These are phyloP conservation scores for Penicillium bovifimosum DNA, from an alignment of 495 filamentous ascomycete genomes.

Conservation along the genomic window DNA sequence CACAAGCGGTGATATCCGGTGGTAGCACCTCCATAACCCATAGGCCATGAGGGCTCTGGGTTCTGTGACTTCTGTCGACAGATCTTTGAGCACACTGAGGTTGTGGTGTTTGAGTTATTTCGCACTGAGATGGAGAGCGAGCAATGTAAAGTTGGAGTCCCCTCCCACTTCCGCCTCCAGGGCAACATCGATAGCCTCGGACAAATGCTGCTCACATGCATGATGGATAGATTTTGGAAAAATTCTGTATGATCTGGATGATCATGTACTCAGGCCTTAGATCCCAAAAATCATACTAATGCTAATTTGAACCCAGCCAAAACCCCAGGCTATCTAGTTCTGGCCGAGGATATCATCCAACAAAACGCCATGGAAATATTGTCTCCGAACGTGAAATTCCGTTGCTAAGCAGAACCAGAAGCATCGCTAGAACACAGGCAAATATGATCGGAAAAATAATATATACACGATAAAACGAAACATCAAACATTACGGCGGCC, in stretches of 20 bases:
- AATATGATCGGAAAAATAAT: constrained; percentile 10
- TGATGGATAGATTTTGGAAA: neutral
- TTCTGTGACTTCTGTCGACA: too few relatives aligned
- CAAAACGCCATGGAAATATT: neutral
- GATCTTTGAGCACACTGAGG: too few relatives aligned
- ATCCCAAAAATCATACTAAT: neutral
- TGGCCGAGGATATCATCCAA: constrained; percentile 3
- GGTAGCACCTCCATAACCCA: too few relatives aligned
- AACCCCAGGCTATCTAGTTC: neutral
- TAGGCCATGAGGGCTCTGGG: too few relatives aligned
- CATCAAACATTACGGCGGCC: constrained; percentile 16
- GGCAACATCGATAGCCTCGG: neutral
- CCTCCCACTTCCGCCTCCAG: neutral
- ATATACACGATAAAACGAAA: constrained; percentile 14
- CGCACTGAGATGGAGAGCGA: too few relatives aligned
- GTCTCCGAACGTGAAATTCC: neutral
- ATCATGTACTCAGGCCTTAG: neutral
- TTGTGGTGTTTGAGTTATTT: too few relatives aligned
- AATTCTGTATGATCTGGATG: neutral
- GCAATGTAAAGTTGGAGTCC: too few relatives aligned
- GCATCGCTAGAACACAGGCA: constrained; percentile 10
- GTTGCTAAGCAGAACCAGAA: neutral
- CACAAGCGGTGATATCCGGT: constrained; percentile 3
- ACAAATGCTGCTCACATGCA: neutral
- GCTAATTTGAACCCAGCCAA: neutral